These are phyloP conservation scores for Colletotrichum incanum DNA, from an alignment of 2,329 filamentous ascomycete genomes.

Conservation along the genomic window DNA sequence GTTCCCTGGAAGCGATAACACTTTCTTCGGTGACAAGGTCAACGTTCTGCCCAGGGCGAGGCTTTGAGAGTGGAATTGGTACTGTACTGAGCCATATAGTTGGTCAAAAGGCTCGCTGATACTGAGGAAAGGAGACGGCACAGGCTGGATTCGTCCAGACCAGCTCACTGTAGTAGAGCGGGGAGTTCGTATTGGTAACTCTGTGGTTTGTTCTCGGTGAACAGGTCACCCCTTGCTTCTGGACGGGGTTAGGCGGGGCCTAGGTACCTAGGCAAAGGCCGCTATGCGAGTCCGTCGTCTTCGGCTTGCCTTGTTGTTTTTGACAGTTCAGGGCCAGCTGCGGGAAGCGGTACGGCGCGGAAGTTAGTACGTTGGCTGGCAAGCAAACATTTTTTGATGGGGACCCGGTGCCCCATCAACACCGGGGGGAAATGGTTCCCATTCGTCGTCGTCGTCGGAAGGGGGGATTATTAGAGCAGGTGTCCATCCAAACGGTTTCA, in stretches of 20 bases:
- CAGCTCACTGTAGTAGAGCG: slow-evolving; percentile 9
- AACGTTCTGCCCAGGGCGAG: neutral
- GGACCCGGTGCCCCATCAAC: slow-evolving; percentile 21
- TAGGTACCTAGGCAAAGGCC: slow-evolving; percentile 10
- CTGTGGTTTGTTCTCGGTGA: slow-evolving; percentile 19
- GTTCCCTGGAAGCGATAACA: neutral
- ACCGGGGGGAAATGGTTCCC: slow-evolving; percentile 15
- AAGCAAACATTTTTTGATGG: slow-evolving; percentile 40
- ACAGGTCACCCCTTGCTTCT: slow-evolving; percentile 28
- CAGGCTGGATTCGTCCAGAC: neutral
- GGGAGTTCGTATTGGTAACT: slow-evolving; percentile 17
- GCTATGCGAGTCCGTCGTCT: slow-evolving; percentile 16
- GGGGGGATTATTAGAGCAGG: slow-evolving; percentile 8
- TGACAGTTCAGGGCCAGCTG: slow-evolving; percentile 33
- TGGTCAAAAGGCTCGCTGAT: neutral
- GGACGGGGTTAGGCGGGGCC: slow-evolving; percentile 28
- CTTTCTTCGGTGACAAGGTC: neutral
- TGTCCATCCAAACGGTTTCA: slow-evolving; percentile 9
- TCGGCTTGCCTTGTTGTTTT: slow-evolving; percentile 8
- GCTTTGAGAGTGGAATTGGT: neutral
- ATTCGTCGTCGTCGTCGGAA: slow-evolving; percentile 11
- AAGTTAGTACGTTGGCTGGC: slow-evolving; percentile 41
- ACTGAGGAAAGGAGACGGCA: neutral
- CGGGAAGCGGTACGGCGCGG: slow-evolving; percentile 43
- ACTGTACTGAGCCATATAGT: neutral